Evolutionary conservation across 805 yeast genomes (phyloP), one percentile per base, ranked within the genome.

Genomic region (Ogataea degrootiae): DNA sequence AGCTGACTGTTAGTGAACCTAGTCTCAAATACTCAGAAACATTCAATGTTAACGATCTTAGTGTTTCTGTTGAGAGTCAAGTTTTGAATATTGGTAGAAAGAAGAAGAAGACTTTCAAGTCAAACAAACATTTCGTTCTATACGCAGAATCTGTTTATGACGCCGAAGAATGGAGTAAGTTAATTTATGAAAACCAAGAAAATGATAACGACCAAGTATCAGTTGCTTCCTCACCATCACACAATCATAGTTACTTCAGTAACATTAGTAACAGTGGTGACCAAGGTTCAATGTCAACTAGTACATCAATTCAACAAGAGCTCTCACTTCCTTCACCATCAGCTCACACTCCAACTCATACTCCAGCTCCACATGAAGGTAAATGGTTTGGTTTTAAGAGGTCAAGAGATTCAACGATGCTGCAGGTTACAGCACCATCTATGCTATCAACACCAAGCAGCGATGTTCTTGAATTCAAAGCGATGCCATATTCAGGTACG

Each of bases 131-230:
- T 22, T 58, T 59, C 47, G 75, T 79, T 43, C 76, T 89, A 45
- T 87, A 95, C 64, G 85, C 94, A 2, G 96, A 90, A 61, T 80
- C 85, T 8, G 85, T 85, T 40, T 75, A 72, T 26, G 96, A 89
- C 59, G 67, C 66, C 7, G 59, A 57, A 22, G 59, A 59, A 6
- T 59, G 69, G 67, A 42, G 39, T 44, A 48, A 52, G 41, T 5
- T 52, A 22, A 51, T 58, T 1, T 36, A 39, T 8, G 56, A 55
- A 4, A 42, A 41, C 37, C 60, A 58, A 43, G 11, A 34, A 1
- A 17, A 17, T 19, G 55, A 48, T 8, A 23, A 43, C 8, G 57
- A 52, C 36, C 56, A 56, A 37, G 41, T 47, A 8, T 47, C 57
- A 1, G 47, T 53, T 4, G 31, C 50, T 8, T 47, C 54, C 12